Base-by-base conservation (phyloP, 1,139 yeast genomes). In the Hanseniaspora sp. region DNA sequence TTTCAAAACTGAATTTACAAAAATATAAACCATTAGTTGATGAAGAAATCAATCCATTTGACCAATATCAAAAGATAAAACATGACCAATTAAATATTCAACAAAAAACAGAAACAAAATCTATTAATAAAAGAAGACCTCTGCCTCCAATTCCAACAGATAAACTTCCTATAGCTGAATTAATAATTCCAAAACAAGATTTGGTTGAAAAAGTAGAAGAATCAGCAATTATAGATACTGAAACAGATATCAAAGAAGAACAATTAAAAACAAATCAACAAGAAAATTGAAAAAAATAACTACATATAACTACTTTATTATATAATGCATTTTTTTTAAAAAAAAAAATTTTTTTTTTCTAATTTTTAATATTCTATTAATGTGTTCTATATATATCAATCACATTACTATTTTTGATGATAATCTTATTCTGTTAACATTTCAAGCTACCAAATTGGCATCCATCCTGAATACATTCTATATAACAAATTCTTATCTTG, bases 401-500 rank as follows among this genome's bases (percentile, higher is more conserved):
- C n/a, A n/a, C n/a, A n/a, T 40, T 23, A 18, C 9, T 23, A 30
- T 29, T 13, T n/a, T 30, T 15, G 13, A 29, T 9, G 13, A 43
- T 17, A 44, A 8, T 18, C 7, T 9, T n/a, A 44, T 11, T 1
- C 18, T n/a, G n/a, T n/a, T n/a, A n/a, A n/a, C n/a, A n/a, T 18
- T 35, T 33, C 15, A 17, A 44, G 11, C 60, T 65, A 80, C 72
- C 82, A 72, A 64, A 79, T 86, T 2, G 97, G 83, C 63, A 86
- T 78, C 98, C 98, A 92, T 2, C 99, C 99, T 38, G 86, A 80
- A 67, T 87, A 94, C 98, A 94, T 92, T 60, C 77, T 83, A 34
- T 86, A 75, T 53, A 94, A 70, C 59, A 83, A 81, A 54, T 82
- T 86, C 7, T 73, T 71, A 5, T 87, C 81, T 0, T 86, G 77